A percentile compares a stretch with the other conserved stretches of the same genome.
phyloP scores from a whole-genome alignment of 1,284 basidiomycete genomes.

The Moesziomyces sp. region DNA sequence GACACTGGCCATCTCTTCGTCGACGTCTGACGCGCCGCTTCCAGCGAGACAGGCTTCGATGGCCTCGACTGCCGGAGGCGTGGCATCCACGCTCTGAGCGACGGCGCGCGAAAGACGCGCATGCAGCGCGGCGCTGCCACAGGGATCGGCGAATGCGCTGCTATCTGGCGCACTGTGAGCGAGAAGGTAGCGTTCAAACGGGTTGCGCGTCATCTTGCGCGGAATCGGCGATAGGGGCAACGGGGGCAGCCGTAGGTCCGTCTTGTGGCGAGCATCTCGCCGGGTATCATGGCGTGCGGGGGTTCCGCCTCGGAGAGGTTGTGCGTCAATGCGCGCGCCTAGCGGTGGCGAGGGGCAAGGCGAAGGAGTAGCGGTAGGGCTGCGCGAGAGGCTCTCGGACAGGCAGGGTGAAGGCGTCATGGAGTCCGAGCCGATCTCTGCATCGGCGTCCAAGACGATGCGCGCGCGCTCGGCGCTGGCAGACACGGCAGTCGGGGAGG shows the following conservation, averaged over 20 bases:
- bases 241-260: conserved; percentile 18
- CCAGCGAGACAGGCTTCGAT: background rate
- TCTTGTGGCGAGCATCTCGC: conserved; percentile 11
- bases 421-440: conserved; percentile 4
- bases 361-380: conserved; percentile 35
- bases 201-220: conserved; percentile 47
- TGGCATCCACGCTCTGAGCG: background rate
- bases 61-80: background rate
- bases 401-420: conserved; percentile 24
- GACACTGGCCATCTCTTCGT: conserved; percentile 7
- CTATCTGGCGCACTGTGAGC: background rate
- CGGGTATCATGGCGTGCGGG: background rate
- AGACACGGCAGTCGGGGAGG: background rate
- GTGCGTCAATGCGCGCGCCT: background rate
- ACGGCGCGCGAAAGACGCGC: conserved; percentile 13
- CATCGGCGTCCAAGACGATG: background rate
- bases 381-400: conserved; percentile 34
- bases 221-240: conserved; percentile 46
- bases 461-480: conserved; percentile 1
- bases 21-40: background rate
- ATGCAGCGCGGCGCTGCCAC: conserved; percentile 4
- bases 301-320: no score
- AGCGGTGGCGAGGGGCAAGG: conserved; percentile 32
- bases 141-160: background rate
- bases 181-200: conserved; percentile 39